These are phyloP conservation scores for Geosmithia putterillii DNA, from an alignment of 2,329 filamentous ascomycete species.

Conservation along the genomic window DNA sequence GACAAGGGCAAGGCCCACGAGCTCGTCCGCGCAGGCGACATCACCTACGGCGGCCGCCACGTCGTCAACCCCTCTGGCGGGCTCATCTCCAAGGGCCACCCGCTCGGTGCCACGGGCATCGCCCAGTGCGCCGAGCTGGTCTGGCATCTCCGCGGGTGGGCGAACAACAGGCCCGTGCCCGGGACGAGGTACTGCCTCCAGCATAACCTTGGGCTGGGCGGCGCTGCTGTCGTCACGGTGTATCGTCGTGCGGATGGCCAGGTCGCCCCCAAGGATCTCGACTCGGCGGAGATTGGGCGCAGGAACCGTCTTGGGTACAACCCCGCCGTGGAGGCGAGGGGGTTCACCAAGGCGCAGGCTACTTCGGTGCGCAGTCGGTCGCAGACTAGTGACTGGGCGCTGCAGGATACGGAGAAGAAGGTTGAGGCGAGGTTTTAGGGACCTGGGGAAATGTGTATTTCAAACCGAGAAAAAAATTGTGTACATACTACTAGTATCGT, in stretches of 20 bases:
- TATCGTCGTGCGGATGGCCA: constrained; percentile 75
- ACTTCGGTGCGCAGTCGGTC: constrained; percentile 57
- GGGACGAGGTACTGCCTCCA: constrained; percentile 66
- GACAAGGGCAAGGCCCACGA: constrained; percentile 80
- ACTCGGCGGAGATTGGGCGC: constrained; percentile 52
- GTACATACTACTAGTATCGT: neutral
- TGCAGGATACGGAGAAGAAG: constrained; percentile 48
- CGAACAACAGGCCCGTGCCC: constrained; percentile 68
- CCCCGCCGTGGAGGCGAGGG: constrained; percentile 78
- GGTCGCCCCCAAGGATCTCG: constrained; percentile 40
- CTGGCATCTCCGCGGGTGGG: constrained; percentile 93
- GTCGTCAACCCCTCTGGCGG: constrained; percentile 91
- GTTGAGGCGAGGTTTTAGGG: constrained; percentile 24
- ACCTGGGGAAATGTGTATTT: neutral
- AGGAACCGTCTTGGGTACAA: constrained; percentile 73
- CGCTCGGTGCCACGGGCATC: constrained; percentile 85
- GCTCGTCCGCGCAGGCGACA: constrained; percentile 74
- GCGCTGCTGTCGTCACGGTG: constrained; percentile 80
- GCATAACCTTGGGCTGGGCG: constrained; percentile 87
- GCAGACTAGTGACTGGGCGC: constrained; percentile 56
- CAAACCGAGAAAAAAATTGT: neutral
- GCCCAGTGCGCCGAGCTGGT: constrained; percentile 92
- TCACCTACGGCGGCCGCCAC: constrained; percentile 77
- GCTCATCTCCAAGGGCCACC: constrained; percentile 91
- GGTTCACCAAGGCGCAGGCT: constrained; percentile 71